Base-by-base conservation (phyloP, 2,329 filamentous ascomycete species). In the Thermothelomyces thermophilus region DNA sequence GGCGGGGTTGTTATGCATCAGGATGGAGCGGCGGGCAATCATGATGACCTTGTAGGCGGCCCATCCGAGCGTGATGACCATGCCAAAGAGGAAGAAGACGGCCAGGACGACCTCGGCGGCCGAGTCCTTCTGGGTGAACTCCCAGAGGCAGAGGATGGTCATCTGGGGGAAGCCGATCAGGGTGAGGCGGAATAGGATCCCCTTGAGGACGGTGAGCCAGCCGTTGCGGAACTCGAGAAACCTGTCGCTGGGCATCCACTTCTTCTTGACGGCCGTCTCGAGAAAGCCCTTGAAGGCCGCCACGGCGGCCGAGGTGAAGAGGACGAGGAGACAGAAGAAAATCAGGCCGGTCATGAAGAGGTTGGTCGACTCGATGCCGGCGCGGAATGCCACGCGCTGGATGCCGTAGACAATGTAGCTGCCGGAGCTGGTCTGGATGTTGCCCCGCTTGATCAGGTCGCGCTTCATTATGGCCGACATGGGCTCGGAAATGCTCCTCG, bases 141-240 rank as follows among this genome's bases (percentile, higher is more conserved):
- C 90, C 91, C 91, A 96, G 58, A 96, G 77, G 67, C 87, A 94
- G 48, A 96, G 79, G 48, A 95, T 86, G 42, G 83, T 82, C 77
- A 96, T 90, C 64, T 94, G 87, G 17, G 91, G 89, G 71, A 90
- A 95, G 56, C 90, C 90, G 61, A 96, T 93, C 34, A 96, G 77
- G 36, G 90, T 82, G 62, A 95, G 77, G 57, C 91, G 86, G 79
- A 93, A 96, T 57, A 96, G 76, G 59, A 96, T 94, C 50, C 91
- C 91, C 74, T 95, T 94, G 62, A 95, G 78, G 5, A 96, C 86
- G 13, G 90, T 90, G 56, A 84, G 83, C 91, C 91, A 96, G 59
- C 89, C 90, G 62, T 93, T 91, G 56, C 91, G 85, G 79, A 97
- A 96, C 61, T 96, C 90, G 59, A 85, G 75, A 69, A 96, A 96